Percentiles rank a stretch among this genome's conserved stretches.
phyloP scores from a whole-genome alignment of 768 basidiomycete species.

The Macrocybe gigantea region DNA sequence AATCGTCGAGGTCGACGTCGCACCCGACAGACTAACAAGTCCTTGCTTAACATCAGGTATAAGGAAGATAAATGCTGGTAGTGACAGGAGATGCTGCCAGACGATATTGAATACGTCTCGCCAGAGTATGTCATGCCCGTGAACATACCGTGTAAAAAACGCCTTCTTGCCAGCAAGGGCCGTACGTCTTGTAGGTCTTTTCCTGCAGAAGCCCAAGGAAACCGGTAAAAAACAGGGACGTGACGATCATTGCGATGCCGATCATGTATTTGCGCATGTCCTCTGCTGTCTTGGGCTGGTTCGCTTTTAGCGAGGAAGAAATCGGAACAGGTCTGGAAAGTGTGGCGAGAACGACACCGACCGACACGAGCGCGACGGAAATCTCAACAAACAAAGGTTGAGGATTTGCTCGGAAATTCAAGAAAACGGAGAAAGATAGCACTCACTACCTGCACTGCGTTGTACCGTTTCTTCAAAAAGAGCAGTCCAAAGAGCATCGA shows the following conservation, averaged over 20 bases:
- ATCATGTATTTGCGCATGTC: slow-evolving; percentile 44
- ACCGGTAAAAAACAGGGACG: slow-evolving; percentile 63
- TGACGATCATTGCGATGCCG: slow-evolving; percentile 65
- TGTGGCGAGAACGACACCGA: slow-evolving; percentile 70
- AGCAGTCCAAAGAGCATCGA: slow-evolving; percentile 71
- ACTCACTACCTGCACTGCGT: slow-evolving; percentile 54
- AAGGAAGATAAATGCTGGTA: slow-evolving; percentile 72
- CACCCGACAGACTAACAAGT: slow-evolving; percentile 38
- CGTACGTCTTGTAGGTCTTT: slow-evolving; percentile 65
- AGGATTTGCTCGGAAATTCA: not conserved
- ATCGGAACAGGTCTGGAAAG: slow-evolving; percentile 44
- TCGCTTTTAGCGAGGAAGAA: slow-evolving; percentile 10
- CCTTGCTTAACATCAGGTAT: slow-evolving; percentile 50
- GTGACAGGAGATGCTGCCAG: slow-evolving; percentile 65
- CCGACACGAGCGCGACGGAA: slow-evolving; percentile 61
- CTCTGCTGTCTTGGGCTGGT: slow-evolving; percentile 16
- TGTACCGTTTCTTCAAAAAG: slow-evolving; percentile 55
- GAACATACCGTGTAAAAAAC: slow-evolving; percentile 73
- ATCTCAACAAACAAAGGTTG: slow-evolving; percentile 28
- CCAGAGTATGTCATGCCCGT: not conserved
- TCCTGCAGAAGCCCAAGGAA: slow-evolving; percentile 73
- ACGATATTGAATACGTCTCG: not conserved
- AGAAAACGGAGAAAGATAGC: not conserved
- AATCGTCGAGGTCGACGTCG: slow-evolving; percentile 23
- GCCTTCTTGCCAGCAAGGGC: slow-evolving; percentile 78